Percentiles rank a stretch among this genome's conserved stretches.
Conservation (phyloP, 148 eudicot species). For the Chenopodium quinoa region DNA sequence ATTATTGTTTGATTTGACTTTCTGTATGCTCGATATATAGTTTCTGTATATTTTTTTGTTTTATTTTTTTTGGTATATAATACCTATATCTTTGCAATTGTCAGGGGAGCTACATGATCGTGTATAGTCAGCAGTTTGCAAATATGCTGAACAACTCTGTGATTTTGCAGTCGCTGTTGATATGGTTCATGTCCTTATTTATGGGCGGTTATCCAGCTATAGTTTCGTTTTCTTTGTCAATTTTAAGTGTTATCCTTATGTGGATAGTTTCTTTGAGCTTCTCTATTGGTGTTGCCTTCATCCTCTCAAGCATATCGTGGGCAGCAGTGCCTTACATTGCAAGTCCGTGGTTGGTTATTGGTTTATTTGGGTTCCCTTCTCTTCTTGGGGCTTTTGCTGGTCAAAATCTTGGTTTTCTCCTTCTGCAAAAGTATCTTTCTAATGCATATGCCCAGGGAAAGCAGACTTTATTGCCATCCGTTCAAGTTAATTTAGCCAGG, state of each 20-base stretch:
- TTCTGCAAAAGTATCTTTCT: constrained; percentile 53
- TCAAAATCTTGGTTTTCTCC: constrained; percentile 67
- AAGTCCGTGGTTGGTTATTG: constrained; percentile 69
- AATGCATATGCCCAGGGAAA: constrained; percentile 36
- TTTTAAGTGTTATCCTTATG: constrained; percentile 67
- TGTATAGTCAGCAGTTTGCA: constrained; percentile 65
- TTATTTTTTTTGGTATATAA: constrained; percentile 2
- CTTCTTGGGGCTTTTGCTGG: constrained; percentile 92
- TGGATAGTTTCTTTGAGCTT: constrained; percentile 70
- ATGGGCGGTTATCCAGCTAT: constrained; percentile 80
- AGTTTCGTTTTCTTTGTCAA: constrained; percentile 60
- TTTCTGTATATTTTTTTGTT: not conserved
- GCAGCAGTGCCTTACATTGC: constrained; percentile 69
- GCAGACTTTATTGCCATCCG: constrained; percentile 31
- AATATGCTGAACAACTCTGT: constrained; percentile 77
- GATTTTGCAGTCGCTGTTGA: constrained; percentile 66
- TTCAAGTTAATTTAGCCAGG: constrained; percentile 54
- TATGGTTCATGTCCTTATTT: constrained; percentile 73
- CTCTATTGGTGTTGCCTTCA: constrained; percentile 58
- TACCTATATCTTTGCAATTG: constrained; percentile 16
- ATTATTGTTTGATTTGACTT: constrained; percentile 17
- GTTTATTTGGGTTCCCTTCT: constrained; percentile 86
- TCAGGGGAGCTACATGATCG: constrained; percentile 88
- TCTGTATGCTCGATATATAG: not conserved
- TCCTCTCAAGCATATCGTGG: constrained; percentile 58